Conservation (phyloP, 345 rosid genomes). For the Populus tremula region DNA sequence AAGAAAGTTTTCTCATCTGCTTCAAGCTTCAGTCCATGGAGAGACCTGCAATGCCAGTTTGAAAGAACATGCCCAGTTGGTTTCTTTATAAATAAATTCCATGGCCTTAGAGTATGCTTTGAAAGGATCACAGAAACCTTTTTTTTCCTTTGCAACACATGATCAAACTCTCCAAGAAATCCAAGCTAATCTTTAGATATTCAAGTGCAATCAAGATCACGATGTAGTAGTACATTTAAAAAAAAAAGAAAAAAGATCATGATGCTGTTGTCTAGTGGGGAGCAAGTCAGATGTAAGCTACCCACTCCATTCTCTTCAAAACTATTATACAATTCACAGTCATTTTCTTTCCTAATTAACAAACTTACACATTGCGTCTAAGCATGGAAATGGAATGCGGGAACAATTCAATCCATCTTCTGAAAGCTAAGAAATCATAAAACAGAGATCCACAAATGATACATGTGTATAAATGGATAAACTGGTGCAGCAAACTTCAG, state of each 20-base stretch:
- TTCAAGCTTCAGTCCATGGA: constrained; percentile 21
- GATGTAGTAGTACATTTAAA: too few species aligned
- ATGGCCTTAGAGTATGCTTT: too few species aligned
- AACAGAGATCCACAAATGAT: not conserved
- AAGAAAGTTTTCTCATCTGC: constrained; percentile 11
- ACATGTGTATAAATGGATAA: not conserved
- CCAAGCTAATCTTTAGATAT: not conserved
- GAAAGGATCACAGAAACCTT: not conserved
- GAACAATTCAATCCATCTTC: not conserved
- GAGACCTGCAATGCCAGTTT: constrained; percentile 10
- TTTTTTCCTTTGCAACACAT: not conserved
- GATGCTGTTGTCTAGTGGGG: not conserved
- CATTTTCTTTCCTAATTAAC: not conserved
- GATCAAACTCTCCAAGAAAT: not conserved
- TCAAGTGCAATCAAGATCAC: not conserved
- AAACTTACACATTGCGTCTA: not conserved
- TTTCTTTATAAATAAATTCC: too few species aligned
- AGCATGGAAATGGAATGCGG: not conserved
- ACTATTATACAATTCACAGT: not conserved
- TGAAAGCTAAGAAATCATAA: not conserved
- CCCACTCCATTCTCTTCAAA: not conserved
- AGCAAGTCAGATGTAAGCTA: not conserved
- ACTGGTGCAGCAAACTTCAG: not conserved
- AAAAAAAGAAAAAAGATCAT: not conserved
- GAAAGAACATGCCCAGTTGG: not conserved